Evolutionary conservation across 2,329 filamentous ascomycete genomes (phyloP).

Genomic region (Fusarium papillatum): DNA sequence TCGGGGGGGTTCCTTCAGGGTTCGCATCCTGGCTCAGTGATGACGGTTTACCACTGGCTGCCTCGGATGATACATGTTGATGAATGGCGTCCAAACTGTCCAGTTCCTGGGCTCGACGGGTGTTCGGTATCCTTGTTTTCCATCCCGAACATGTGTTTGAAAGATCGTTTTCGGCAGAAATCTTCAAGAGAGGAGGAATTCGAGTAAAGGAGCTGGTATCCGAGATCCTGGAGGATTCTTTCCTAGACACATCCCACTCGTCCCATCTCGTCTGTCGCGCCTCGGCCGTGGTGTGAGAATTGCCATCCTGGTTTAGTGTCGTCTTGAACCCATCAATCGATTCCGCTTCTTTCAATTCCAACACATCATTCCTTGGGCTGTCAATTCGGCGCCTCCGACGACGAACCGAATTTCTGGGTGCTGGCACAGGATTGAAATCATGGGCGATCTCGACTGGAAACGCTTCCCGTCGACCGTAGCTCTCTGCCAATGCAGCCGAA

Average conservation of each 20-base stretch:
- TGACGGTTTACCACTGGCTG: not conserved
- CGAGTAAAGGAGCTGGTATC: slow-evolving; percentile 27
- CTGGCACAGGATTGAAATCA: slow-evolving; percentile 39
- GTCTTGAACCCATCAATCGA: slow-evolving; percentile 18
- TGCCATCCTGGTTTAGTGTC: not conserved
- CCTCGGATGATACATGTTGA: not conserved
- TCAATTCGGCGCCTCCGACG: slow-evolving; percentile 43
- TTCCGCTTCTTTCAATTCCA: slow-evolving; percentile 9
- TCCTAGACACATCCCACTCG: slow-evolving; percentile 43
- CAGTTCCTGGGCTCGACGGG: not conserved
- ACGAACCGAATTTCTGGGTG: slow-evolving; percentile 43
- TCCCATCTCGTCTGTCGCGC: slow-evolving; percentile 37
- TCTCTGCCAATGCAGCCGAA: slow-evolving; percentile 45
- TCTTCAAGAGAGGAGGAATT: slow-evolving; percentile 27
- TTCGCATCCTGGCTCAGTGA: not conserved
- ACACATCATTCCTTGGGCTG: slow-evolving; percentile 1
- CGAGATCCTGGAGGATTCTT: slow-evolving; percentile 39
- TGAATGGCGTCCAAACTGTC: not conserved
- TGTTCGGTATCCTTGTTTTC: not conserved
- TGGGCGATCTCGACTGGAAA: slow-evolving; percentile 41
- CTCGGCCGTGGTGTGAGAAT: slow-evolving; percentile 12
- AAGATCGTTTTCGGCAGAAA: slow-evolving; percentile 25
- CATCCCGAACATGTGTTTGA: slow-evolving; percentile 8
- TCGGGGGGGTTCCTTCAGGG: not conserved
- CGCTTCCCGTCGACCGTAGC: slow-evolving; percentile 40